These are phyloP conservation scores for Sarocladium kiliense DNA, from an alignment of 2,329 filamentous ascomycete species.

Conservation along the genomic window DNA sequence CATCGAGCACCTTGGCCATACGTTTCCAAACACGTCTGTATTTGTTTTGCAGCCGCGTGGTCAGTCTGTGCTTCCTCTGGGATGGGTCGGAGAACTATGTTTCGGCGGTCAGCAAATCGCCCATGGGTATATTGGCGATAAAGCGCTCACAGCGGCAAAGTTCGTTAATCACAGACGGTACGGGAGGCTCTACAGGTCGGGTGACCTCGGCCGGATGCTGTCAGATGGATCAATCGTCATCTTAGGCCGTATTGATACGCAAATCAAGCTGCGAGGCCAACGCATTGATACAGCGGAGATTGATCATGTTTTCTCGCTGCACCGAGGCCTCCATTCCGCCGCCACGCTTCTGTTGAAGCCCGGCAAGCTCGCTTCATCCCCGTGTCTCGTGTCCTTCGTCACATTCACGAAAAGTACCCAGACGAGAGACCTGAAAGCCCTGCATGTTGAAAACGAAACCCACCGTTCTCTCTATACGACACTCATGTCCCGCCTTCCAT, in stretches of 20 bases:
- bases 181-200: conserved; percentile 75
- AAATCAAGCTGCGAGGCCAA: conserved; percentile 78
- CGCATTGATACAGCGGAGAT: conserved; percentile 76
- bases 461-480: conserved; percentile 46
- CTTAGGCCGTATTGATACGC: conserved; percentile 68
- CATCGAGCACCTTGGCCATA: conserved; percentile 71
- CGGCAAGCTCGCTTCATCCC: background rate
- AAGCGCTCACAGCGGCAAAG: conserved; percentile 56
- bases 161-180: conserved; percentile 64
- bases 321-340: conserved; percentile 51
- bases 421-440: conserved; percentile 24
- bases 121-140: conserved; percentile 65
- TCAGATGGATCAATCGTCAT: conserved; percentile 71
- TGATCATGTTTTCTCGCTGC: conserved; percentile 53
- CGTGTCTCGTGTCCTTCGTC: conserved; percentile 61
- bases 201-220: conserved; percentile 76
- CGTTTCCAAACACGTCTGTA: conserved; percentile 70
- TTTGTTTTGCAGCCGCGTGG: conserved; percentile 51
- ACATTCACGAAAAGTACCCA: conserved; percentile 33
- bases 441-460: conserved; percentile 29
- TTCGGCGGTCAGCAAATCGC: conserved; percentile 82
- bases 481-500: conserved; percentile 54
- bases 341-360: conserved; percentile 48
- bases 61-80: conserved; percentile 55
- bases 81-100: conserved; percentile 76